A percentile compares a stretch with the other conserved stretches of the same genome.
These are phyloP conservation scores for Microthyrium microscopicum DNA, from an alignment of 2,329 filamentous ascomycete species.

Conservation along the genomic window DNA sequence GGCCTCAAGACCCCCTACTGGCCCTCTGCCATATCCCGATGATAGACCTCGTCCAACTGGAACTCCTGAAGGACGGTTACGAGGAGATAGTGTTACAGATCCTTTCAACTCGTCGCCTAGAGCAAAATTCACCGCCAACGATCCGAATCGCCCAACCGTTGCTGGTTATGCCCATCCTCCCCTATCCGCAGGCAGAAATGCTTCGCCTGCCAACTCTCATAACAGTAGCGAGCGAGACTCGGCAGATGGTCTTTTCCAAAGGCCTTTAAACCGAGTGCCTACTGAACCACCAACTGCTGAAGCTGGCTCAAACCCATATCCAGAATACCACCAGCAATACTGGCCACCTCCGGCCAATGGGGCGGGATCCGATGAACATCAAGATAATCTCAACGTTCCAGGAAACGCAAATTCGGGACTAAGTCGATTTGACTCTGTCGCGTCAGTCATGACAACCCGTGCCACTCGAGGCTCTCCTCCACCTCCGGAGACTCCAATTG, in stretches of 20 bases:
- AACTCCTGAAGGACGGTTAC: constrained; percentile 14
- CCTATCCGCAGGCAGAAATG: constrained; percentile 26
- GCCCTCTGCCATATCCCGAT: constrained; percentile 30
- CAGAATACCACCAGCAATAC: constrained; percentile 43
- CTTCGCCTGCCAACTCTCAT: constrained; percentile 60
- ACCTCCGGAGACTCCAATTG: constrained; percentile 79
- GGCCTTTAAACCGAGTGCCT: constrained; percentile 28
- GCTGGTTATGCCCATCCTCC: constrained; percentile 26
- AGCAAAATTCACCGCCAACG: constrained; percentile 28
- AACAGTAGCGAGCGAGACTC: constrained; percentile 43
- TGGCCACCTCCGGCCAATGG: constrained; percentile 35
- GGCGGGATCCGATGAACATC: constrained; percentile 9
- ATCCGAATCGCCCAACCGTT: constrained; percentile 31
- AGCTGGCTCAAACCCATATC: constrained; percentile 24
- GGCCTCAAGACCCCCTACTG: constrained; percentile 30
- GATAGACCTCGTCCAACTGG: constrained; percentile 16
- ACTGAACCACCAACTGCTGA: constrained; percentile 15
- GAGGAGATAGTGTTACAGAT: constrained; percentile 15
- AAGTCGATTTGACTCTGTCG: constrained; percentile 58
- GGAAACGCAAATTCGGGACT: constrained; percentile 31
- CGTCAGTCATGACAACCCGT: constrained; percentile 82
- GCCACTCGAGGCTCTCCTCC: constrained; percentile 87
- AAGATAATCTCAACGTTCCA: constrained; percentile 30
- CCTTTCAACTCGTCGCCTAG: constrained; percentile 16
- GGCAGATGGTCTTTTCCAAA: constrained; percentile 66